Evolutionary conservation across 2,329 filamentous ascomycete genomes (phyloP).

Genomic region (Polytolypa hystricis): DNA sequence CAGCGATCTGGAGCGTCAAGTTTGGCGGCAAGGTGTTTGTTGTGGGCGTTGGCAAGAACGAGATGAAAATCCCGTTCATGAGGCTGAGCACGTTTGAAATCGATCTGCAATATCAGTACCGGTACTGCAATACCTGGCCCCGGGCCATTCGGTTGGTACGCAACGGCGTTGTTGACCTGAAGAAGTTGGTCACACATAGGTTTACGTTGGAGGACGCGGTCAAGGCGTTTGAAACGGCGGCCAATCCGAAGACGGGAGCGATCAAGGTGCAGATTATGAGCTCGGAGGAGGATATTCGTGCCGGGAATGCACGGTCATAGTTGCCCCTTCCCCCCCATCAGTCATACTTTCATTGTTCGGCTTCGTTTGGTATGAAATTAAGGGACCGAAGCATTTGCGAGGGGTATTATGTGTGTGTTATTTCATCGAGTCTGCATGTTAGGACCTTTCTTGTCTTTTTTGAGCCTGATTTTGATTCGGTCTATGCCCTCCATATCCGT

Average conservation of each 20-base stretch:
- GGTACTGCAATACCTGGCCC: conserved; percentile 94
- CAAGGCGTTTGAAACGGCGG: conserved; percentile 79
- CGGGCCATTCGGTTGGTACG: conserved; percentile 78
- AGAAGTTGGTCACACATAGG: conserved; percentile 75
- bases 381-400: too few relatives aligned
- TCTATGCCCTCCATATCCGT: too few relatives aligned
- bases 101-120: conserved; percentile 92
- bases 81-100: conserved; percentile 79
- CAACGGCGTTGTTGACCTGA: conserved; percentile 71
- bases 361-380: too few relatives aligned
- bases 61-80: conserved; percentile 96
- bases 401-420: too few relatives aligned
- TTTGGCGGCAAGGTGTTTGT: conserved; percentile 97
- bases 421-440: too few relatives aligned
- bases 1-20: conserved; percentile 80
- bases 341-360: too few relatives aligned
- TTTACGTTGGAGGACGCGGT: conserved; percentile 77
- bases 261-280: conserved; percentile 83
- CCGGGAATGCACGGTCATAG: conserved; percentile 16
- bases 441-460: too few relatives aligned
- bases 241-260: conserved; percentile 80
- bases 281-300: conserved; percentile 28
- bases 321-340: too few relatives aligned
- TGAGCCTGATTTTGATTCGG: too few relatives aligned
- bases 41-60: conserved; percentile 88